Evolutionary conservation across 768 basidiomycete species (phyloP), one percentile per base, ranked within the genome.

Genomic region (Tricholoma terreum): DNA sequence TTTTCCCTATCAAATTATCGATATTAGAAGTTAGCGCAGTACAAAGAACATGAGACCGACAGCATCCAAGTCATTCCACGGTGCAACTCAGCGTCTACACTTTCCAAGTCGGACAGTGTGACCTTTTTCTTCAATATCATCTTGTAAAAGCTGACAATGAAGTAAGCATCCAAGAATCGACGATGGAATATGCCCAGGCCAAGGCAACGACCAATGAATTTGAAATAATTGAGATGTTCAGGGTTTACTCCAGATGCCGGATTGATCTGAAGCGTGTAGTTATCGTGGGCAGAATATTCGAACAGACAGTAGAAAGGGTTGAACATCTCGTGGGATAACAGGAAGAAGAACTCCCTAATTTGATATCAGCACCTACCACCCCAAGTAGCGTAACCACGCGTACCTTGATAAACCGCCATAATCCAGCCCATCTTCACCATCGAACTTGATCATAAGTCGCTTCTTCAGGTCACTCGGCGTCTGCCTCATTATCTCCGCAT

Each of bases 291-390:
- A 1, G 97, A 98, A 74, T 99, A 99, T 76, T 99, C 97, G 75
- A 99, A 99, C 10, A 99, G 80, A 72, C 97, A 98, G 76, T 99
- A 98, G 83, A 99, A 98, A 21, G 97, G 97, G 74, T 98, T 97
- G 81, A 99, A 98, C 97, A 99, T 98, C 75, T 98, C 97, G 72
- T 99, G 97, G 33, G 96, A 98, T 49, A 99, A 83, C 57, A 99
- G 78, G 90, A 98, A 99, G 83, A 99, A 99, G 81, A 98, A 99
- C 76, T 99, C 97, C 79, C 95, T 96, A 73, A 43, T 57, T 51
- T 11, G 33, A 49, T 31, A 42, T 38, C 22, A 31, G 34, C 14
- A 42, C 45, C 31, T 54, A 48, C 8, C 52, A 15, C 1, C n/a
- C 6, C 6, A 17, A 21, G 34, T 53, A 40, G 4, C 48, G 21